Evolutionary conservation across 139 green algal species (phyloP).

Genomic region (Micromonas commoda): DNA sequence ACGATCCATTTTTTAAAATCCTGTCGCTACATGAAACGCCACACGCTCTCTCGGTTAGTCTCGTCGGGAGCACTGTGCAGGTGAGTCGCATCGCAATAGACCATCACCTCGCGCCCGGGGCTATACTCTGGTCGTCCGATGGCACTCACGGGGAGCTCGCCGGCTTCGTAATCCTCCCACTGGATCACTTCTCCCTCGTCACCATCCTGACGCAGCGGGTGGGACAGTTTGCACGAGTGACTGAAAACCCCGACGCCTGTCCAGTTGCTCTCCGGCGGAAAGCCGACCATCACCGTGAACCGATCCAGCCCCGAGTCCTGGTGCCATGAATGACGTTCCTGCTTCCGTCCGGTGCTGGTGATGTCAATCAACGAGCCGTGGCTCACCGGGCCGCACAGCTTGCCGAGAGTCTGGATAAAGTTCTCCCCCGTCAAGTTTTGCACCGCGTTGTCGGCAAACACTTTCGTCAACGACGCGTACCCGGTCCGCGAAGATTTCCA

Average conservation of each 20-base stretch:
- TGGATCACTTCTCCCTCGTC: slow-evolving; percentile 8
- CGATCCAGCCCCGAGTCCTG: slow-evolving; percentile 24
- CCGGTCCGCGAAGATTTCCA: neutral
- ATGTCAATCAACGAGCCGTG: slow-evolving; percentile 25
- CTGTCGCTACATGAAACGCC: slow-evolving; percentile 33
- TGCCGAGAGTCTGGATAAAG: slow-evolving; percentile 1
- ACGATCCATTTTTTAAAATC: too few species aligned
- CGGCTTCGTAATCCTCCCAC: slow-evolving; percentile 13
- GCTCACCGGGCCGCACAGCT: neutral
- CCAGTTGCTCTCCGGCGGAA: neutral
- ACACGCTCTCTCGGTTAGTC: slow-evolving; percentile 16
- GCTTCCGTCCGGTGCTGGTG: neutral
- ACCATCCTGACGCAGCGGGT: neutral
- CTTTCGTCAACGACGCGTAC: neutral
- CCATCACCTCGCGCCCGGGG: slow-evolving; percentile 14
- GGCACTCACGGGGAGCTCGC: neutral
- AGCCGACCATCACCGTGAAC: slow-evolving; percentile 27
- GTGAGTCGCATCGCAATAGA: slow-evolving; percentile 17
- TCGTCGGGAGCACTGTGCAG: slow-evolving; percentile 13
- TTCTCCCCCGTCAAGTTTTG: neutral
- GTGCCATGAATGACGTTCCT: slow-evolving; percentile 21
- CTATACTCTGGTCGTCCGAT: slow-evolving; percentile 9
- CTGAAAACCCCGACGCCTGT: slow-evolving; percentile 16
- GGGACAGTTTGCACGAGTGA: slow-evolving; percentile 15
- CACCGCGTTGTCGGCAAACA: neutral